Conservation (phyloP, 2,329 filamentous ascomycete genomes). For the Paracorniculantispora psalliotae region DNA sequence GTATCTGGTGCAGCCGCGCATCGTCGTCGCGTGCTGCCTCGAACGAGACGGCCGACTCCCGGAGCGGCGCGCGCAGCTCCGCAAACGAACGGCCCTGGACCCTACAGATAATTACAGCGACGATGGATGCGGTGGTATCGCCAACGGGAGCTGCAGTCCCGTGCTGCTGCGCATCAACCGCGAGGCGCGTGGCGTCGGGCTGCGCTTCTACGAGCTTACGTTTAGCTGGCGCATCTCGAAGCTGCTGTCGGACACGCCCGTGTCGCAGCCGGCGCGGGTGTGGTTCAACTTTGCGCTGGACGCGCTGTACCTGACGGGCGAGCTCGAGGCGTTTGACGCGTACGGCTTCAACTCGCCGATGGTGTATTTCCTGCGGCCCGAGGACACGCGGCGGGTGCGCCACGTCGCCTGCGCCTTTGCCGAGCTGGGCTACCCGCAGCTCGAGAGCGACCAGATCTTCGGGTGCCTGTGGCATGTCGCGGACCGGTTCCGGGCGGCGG, state of each 20-base stretch:
- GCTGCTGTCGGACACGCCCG: slow-evolving; percentile 30
- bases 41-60: slow-evolving; percentile 26
- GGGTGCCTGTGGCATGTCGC: slow-evolving; percentile 44
- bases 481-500: slow-evolving; percentile 36
- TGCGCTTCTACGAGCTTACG: slow-evolving; percentile 39
- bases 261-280: slow-evolving; percentile 32
- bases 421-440: slow-evolving; percentile 39
- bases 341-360: slow-evolving; percentile 44
- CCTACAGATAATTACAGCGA: slow-evolving; percentile 16
- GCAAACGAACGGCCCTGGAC: slow-evolving; percentile 18
- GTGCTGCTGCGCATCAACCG: slow-evolving; percentile 40
- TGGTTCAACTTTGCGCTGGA: slow-evolving; percentile 47
- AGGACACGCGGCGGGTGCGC: slow-evolving; percentile 39
- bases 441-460: slow-evolving; percentile 42
- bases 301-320: slow-evolving; percentile 42
- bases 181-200: slow-evolving; percentile 38
- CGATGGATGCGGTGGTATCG: slow-evolving; percentile 13
- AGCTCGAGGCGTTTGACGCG: slow-evolving; percentile 42
- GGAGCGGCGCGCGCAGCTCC: slow-evolving; percentile 25
- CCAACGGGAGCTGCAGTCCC: slow-evolving; percentile 22
- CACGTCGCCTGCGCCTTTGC: slow-evolving; percentile 40
- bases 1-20: slow-evolving; percentile 38
- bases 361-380: slow-evolving; percentile 41
- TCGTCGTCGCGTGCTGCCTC: slow-evolving; percentile 40
- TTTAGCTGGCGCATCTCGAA: slow-evolving; percentile 44